Conservation (phyloP, 31 red algal genomes). For the Asparagopsis taxiformis region DNA sequence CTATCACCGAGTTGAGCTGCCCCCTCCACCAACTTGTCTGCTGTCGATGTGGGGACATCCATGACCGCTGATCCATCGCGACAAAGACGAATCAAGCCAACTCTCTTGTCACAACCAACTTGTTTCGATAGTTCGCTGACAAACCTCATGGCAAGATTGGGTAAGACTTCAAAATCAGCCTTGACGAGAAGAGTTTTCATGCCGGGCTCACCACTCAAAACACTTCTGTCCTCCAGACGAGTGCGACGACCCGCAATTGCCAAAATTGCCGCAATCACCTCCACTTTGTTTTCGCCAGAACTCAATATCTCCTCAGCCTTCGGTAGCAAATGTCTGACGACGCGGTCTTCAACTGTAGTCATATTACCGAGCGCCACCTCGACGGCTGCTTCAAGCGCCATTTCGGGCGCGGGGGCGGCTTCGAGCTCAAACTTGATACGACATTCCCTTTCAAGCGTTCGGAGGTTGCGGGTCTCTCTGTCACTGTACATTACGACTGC, state of each 20-base stretch:
- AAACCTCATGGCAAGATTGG: constrained; percentile 59
- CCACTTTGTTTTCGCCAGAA: constrained; percentile 24
- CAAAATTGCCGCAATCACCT: constrained; percentile 66
- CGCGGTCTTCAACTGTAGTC: constrained; percentile 40
- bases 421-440: constrained; percentile 87
- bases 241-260: constrained; percentile 75
- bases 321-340: constrained; percentile 54
- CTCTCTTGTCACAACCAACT: constrained; percentile 33
- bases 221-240: constrained; percentile 59
- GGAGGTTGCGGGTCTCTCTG: constrained; percentile 74
- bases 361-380: constrained; percentile 43
- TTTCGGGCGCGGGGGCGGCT: constrained; percentile 74
- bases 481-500: constrained; percentile 88
- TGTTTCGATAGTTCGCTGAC: constrained; percentile 48
- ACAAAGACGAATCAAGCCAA: constrained; percentile 88
- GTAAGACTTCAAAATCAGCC: constrained; percentile 14
- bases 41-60: constrained; percentile 59
- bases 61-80: constrained; percentile 73
- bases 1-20: constrained; percentile 22
- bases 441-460: constrained; percentile 64
- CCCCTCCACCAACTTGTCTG: constrained; percentile 27
- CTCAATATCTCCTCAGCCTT: constrained; percentile 58
- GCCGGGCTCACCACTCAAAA: constrained; percentile 77
- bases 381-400: constrained; percentile 73
- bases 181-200: constrained; percentile 76